A percentile compares a stretch with the other conserved stretches of the same genome.
Conservation (phyloP, 768 basidiomycete genomes). For the Phlebiopsis flavidoalba region DNA sequence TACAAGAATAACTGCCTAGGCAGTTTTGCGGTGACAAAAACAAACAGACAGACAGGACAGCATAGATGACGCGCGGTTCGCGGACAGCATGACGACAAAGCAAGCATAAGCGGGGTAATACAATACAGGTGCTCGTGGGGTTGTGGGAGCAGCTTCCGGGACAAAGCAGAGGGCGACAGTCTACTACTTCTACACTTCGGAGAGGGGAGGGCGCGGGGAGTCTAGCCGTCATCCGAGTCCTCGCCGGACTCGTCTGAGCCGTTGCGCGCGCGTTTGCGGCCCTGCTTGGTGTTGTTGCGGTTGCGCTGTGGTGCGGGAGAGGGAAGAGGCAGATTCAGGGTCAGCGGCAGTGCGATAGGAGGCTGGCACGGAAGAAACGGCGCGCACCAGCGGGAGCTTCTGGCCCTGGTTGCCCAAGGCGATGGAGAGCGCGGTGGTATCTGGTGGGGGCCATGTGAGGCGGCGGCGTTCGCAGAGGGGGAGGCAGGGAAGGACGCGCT, state of each 20-base stretch:
- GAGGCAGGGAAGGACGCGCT: conserved; percentile 22
- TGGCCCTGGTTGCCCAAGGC: conserved; percentile 88
- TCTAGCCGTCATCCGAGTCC: conserved; percentile 47
- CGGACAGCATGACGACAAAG: background rate
- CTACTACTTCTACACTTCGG: conserved; percentile 14
- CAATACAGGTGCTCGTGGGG: background rate
- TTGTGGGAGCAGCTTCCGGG: background rate
- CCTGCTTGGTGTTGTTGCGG: conserved; percentile 54
- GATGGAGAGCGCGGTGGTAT: conserved; percentile 86
- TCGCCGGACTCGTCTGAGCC: conserved; percentile 64
- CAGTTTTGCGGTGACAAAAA: background rate
- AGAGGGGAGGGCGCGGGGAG: background rate
- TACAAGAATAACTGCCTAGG: background rate
- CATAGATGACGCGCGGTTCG: background rate
- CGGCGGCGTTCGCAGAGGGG: conserved; percentile 46
- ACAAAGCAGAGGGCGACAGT: background rate
- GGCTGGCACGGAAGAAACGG: conserved; percentile 21
- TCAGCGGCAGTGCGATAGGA: conserved; percentile 8
- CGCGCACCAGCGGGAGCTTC: conserved; percentile 76
- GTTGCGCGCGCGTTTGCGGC: conserved; percentile 50
- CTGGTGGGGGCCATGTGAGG: conserved; percentile 30
- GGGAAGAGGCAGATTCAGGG: background rate
- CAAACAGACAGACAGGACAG: background rate
- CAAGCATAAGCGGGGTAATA: background rate
- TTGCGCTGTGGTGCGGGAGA: conserved; percentile 51